Evolutionary conservation across 208 protist species (phyloP).

Genomic region (Naegleria gruberi): DNA sequence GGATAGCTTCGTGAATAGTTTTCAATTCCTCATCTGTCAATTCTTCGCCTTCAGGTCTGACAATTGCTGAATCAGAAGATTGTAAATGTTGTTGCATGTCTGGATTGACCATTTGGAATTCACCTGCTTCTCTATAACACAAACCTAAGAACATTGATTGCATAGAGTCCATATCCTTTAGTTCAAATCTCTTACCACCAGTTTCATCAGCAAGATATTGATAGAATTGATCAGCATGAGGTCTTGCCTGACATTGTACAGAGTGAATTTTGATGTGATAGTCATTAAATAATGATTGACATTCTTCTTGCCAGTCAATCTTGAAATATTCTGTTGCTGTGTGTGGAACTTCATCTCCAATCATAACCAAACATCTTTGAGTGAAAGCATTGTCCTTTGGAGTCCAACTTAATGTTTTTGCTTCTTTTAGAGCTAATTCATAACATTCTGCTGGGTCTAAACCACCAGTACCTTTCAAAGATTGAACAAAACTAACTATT

Average conservation of each 20-base stretch:
- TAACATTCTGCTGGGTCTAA: neutral
- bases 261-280: neutral
- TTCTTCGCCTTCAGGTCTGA: neutral
- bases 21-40: neutral
- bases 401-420: neutral
- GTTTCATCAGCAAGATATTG: neutral
- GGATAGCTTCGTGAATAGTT: conserved; percentile 6
- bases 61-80: neutral
- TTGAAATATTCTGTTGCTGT: neutral
- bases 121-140: conserved; percentile 4
- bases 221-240: neutral
- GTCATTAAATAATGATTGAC: neutral
- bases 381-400: neutral
- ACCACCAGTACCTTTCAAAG: neutral
- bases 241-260: neutral
- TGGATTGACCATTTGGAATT: neutral
- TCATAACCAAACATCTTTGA: neutral
- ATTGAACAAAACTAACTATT: neutral
- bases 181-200: neutral
- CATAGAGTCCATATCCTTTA: neutral
- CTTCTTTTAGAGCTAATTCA: neutral
- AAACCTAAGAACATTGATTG: neutral
- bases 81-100: neutral
- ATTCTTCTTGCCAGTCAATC: neutral
- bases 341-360: conserved; percentile 1